A percentile compares a stretch with the other conserved stretches of the same genome.
Evolutionary conservation across 2,329 filamentous ascomycete species (phyloP).

Genomic region (Aspergillus hortae): DNA sequence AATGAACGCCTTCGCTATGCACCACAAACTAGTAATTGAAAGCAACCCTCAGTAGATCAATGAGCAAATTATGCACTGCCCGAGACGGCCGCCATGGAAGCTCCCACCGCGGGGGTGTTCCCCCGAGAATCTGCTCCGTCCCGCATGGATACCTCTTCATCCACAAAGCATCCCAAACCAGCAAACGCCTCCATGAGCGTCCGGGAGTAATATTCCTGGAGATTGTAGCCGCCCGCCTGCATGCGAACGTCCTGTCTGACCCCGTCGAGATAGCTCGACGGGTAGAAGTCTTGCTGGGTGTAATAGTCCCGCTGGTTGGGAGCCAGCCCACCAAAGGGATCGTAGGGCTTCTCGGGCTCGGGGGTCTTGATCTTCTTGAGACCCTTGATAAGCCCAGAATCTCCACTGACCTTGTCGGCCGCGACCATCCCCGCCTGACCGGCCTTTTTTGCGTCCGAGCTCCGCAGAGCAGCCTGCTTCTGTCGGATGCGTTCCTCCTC

Average conservation of each 20-base stretch:
- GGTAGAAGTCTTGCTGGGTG: conserved; percentile 65
- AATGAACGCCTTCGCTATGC: conserved; percentile 17
- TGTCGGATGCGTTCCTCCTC: conserved; percentile 47
- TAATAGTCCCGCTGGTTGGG: conserved; percentile 66
- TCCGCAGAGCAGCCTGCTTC: conserved; percentile 42
- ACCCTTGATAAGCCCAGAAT: conserved; percentile 65
- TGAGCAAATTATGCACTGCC: not conserved
- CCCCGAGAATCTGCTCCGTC: conserved; percentile 19
- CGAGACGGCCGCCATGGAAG: conserved; percentile 25
- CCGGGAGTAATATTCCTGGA: conserved; percentile 75
- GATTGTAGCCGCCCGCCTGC: conserved; percentile 76
- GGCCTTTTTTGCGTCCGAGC: conserved; percentile 28
- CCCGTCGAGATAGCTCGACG: conserved; percentile 68
- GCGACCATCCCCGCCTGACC: conserved; percentile 14
- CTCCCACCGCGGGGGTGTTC: conserved; percentile 8
- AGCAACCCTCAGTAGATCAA: not conserved
- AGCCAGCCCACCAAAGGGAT: conserved; percentile 75
- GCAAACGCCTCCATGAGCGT: conserved; percentile 86
- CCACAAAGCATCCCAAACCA: conserved; percentile 81
- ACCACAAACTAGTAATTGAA: not conserved
- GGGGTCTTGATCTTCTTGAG: conserved; percentile 64
- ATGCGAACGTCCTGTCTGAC: conserved; percentile 64
- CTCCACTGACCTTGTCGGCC: conserved; percentile 18
- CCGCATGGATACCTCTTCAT: conserved; percentile 59
- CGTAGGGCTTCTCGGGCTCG: conserved; percentile 71